Base-by-base conservation (phyloP, 805 yeast species). In the Candida bentonensis region DNA sequence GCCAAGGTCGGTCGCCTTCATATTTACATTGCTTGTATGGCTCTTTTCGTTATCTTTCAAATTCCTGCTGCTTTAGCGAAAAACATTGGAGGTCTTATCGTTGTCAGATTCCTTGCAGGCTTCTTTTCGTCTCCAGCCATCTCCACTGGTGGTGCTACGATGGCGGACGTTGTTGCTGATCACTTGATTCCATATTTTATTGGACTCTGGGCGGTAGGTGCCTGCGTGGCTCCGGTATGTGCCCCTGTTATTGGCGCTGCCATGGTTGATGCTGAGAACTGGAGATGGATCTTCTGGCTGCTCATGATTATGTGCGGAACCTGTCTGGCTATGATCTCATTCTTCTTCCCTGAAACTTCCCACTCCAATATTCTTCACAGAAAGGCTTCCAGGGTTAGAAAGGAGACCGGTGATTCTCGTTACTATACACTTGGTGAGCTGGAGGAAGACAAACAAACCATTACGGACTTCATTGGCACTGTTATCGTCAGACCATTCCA, bases 231-330 rank as follows among this genome's bases (percentile, higher is more conserved):
- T 9, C 79, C 79, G 1, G 64, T 69, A 9, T 36, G 72, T 20
- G 81, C 79, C 11, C 82, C 82, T 1, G 52, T 78, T 3, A 53
- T 77, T 36, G 81, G 82, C 34, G 71, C 77, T 5, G 67, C 69
- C 3, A 60, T 77, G 53, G 61, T 64, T 3, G 68, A 46, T 39
- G 67, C 67, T 3, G 65, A 73, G 49, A 59, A 55, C 49, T 73
- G 78, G 77, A 66, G 76, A 53, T 74, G 72, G 70, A 58, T 70
- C 7, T 73, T 74, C 53, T 74, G 80, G 79, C 62, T 71, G 43
- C 46, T 71, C 53, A 50, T 66, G 44, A 67, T 69, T 30, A 42
- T 47, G 23, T 46, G 69, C 40, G 74, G 71, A 9, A 55, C 57
- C 5, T 47, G 63, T 3, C 55, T 68, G 9, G 27, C 70, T 0